phyloP scores from a whole-genome alignment of 116 monocot genomes.

The Phalaenopsis hybrid region DNA sequence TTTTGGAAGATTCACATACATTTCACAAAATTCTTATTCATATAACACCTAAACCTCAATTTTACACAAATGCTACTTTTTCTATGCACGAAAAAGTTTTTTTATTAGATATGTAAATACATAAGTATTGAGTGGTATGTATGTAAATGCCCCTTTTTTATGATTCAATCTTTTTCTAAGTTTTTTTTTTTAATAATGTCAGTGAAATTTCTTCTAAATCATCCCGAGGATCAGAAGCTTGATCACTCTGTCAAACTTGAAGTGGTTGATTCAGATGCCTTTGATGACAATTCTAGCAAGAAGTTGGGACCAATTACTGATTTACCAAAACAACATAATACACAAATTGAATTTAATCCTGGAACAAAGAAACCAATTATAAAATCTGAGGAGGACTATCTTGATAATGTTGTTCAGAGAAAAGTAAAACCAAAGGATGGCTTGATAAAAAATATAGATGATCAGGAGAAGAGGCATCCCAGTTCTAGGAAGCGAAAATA shows the following conservation, averaged over 20 bases:
- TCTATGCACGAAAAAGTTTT: too few relatives aligned
- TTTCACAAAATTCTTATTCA: too few relatives aligned
- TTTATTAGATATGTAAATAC: too few relatives aligned
- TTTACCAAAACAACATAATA: conserved; percentile 1
- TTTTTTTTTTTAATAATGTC: conserved; percentile 8
- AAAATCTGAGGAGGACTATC: conserved; percentile 7
- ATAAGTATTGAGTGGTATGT: too few relatives aligned
- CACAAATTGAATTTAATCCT: conserved; percentile 1
- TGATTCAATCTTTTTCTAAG: not conserved
- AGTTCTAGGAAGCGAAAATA: conserved; percentile 7
- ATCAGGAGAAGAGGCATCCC: not conserved
- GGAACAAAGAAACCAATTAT: conserved; percentile 3
- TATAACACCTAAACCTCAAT: too few relatives aligned
- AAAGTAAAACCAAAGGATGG: conserved; percentile 8
- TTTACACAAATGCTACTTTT: too few relatives aligned
- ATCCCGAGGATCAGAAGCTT: conserved; percentile 10
- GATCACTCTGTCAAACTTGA: conserved; percentile 10
- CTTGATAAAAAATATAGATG: conserved; percentile 7
- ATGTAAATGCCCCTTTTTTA: too few relatives aligned
- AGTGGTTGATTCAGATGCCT: conserved; percentile 9
- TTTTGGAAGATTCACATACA: too few relatives aligned
- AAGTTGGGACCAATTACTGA: conserved; percentile 14
- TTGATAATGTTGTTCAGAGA: conserved; percentile 8
- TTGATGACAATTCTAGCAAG: conserved; percentile 17
- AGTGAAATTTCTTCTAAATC: conserved; percentile 33